Conservation (phyloP, 2,329 filamentous ascomycete species). For the Chalara sp. region DNA sequence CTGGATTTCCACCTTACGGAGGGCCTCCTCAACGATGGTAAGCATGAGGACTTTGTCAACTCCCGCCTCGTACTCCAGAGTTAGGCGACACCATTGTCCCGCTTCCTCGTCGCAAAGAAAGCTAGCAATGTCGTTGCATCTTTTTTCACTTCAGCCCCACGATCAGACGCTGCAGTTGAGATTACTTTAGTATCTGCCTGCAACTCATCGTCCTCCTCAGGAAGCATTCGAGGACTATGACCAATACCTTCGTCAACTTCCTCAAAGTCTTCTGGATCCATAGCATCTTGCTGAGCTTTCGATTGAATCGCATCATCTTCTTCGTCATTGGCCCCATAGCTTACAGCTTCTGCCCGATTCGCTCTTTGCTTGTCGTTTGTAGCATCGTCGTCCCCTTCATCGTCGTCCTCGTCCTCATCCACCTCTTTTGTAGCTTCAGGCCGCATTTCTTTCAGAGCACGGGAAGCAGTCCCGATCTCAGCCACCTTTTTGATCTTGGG, state of each 20-base stretch:
- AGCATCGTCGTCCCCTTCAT: conserved; percentile 64
- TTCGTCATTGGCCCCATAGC: conserved; percentile 88
- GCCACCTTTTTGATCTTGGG: conserved; percentile 41
- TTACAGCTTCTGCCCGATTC: conserved; percentile 75
- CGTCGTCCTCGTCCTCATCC: conserved; percentile 46
- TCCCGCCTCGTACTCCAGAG: conserved; percentile 71
- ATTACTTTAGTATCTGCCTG: conserved; percentile 18
- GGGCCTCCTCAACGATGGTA: conserved; percentile 76
- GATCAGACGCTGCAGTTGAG: conserved; percentile 27
- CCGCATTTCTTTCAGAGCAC: conserved; percentile 45
- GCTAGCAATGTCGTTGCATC: conserved; percentile 58
- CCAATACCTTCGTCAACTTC: conserved; percentile 45
- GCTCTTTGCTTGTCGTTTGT: conserved; percentile 67
- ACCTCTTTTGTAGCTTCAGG: conserved; percentile 31
- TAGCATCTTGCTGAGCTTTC: conserved; percentile 52
- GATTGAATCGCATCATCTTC: conserved; percentile 73
- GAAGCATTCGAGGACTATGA: conserved; percentile 37
- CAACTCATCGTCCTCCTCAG: conserved; percentile 30
- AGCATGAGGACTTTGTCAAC: conserved; percentile 92
- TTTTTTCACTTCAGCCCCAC: conserved; percentile 58
- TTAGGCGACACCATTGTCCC: conserved; percentile 73
- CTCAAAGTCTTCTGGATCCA: conserved; percentile 42
- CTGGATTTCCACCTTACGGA: conserved; percentile 75
- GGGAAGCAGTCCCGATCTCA: conserved; percentile 61
- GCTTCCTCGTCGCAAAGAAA: conserved; percentile 74